A percentile compares a stretch with the other conserved stretches of the same genome.
phyloP scores from a whole-genome alignment of 371 early-diverging fungal genomes.

The Mortierella sp. region DNA sequence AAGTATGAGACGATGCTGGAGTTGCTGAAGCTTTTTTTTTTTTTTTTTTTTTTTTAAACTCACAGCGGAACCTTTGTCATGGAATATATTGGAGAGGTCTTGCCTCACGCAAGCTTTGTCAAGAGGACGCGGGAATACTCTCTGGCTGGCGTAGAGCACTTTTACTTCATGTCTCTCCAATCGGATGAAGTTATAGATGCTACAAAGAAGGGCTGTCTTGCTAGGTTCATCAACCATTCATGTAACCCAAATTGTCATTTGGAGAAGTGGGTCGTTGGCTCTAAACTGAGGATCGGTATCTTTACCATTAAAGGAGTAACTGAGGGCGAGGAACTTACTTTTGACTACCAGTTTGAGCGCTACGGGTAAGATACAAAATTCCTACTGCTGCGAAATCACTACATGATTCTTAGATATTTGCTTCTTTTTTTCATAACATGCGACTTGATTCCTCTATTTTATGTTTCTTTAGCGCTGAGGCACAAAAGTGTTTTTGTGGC shows the following conservation, averaged over 20 bases:
- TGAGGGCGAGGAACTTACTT: slow-evolving; percentile 89
- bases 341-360: slow-evolving; percentile 94
- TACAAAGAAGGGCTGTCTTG: slow-evolving; percentile 88
- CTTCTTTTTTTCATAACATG: not conserved
- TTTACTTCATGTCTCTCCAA: slow-evolving; percentile 97
- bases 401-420: not conserved
- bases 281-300: slow-evolving; percentile 84
- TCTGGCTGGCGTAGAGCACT: slow-evolving; percentile 86
- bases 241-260: slow-evolving; percentile 93
- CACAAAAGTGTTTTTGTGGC: slow-evolving; percentile 95
- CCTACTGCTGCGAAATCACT: not conserved
- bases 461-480: slow-evolving; percentile 69
- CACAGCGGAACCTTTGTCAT: slow-evolving; percentile 81
- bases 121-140: slow-evolving; percentile 87
- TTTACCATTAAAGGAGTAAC: slow-evolving; percentile 79
- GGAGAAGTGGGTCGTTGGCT: slow-evolving; percentile 90
- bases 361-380: slow-evolving; percentile 64
- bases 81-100: slow-evolving; percentile 97
- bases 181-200: slow-evolving; percentile 95
- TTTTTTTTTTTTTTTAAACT: not conserved
- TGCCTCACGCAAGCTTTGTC: slow-evolving; percentile 81
- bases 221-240: slow-evolving; percentile 95
- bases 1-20: not conserved
- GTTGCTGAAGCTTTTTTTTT: not conserved
- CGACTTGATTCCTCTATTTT: not conserved